Percentiles rank a stretch among this genome's conserved stretches.
Evolutionary conservation across 768 basidiomycete genomes (phyloP).

Genomic region (Lepiota venenata): DNA sequence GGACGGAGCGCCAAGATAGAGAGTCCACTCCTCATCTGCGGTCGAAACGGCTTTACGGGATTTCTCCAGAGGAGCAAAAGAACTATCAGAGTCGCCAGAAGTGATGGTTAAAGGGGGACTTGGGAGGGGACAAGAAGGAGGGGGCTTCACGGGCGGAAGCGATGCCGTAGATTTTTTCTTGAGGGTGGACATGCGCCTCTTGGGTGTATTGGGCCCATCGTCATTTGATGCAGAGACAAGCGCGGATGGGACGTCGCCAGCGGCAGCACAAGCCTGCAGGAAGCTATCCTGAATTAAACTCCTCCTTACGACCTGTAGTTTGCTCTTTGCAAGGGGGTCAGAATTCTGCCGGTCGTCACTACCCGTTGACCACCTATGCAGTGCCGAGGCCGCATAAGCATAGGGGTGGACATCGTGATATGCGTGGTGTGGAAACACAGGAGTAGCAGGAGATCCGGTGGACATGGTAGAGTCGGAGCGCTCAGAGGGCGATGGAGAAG

Average conservation of each 20-base stretch:
- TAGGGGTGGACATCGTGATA: slow-evolving; percentile 5
- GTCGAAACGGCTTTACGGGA: neutral
- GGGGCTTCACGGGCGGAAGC: slow-evolving; percentile 7
- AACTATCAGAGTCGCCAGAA: neutral
- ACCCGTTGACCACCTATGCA: slow-evolving; percentile 4
- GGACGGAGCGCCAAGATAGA: slow-evolving; percentile 7
- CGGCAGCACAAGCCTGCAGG: slow-evolving; percentile 7
- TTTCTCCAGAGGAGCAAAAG: neutral
- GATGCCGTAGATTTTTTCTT: slow-evolving; percentile 2
- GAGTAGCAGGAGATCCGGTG: slow-evolving; percentile 8
- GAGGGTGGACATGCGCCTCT: neutral
- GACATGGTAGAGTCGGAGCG: slow-evolving; percentile 6
- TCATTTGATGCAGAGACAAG: neutral
- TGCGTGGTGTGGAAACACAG: slow-evolving; percentile 1
- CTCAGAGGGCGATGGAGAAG: slow-evolving; percentile 4
- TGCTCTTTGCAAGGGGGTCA: slow-evolving; percentile 3
- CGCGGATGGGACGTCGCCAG: neutral
- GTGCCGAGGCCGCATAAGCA: neutral
- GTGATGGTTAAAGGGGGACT: neutral
- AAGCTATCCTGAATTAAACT: slow-evolving; percentile 7
- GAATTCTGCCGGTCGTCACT: slow-evolving; percentile 2
- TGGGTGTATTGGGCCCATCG: neutral
- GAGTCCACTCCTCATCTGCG: slow-evolving; percentile 7
- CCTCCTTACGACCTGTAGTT: slow-evolving; percentile 2
- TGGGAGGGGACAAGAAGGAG: slow-evolving; percentile 8